Evolutionary conservation across 306 rosid genomes (phyloP), one percentile per base, ranked within the genome.

Genomic region (Calophaca sinica): DNA sequence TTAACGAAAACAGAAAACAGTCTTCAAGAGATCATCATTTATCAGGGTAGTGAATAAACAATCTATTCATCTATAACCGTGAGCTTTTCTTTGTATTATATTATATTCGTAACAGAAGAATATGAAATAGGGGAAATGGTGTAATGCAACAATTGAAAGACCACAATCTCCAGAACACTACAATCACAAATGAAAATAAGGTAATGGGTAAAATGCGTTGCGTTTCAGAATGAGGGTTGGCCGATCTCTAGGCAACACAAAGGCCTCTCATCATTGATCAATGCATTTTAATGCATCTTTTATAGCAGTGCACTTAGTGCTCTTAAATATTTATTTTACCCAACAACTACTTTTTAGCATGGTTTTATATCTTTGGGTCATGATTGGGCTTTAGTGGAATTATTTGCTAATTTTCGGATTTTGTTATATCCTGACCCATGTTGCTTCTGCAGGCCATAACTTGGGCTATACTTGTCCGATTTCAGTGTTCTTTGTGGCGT

Each of bases 91-190:
- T 42, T 69, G 35, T 73, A 64, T 38, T 5, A 45, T 10, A 58
- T 73, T 13, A 76, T 73, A 68, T 57, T 26, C 35, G 10, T 57
- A 28, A 41, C n/a, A 65, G 9, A 57, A 36, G 54, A 32, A 58
- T 65, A 5, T 26, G 45, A 50, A 63, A 44, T 10, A 36, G 26
- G 6, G 31, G 14, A 9, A 49, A 65, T 5, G 41, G 41, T 29
- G 71, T 38, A 42, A 48, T 51, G 29, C 64, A 59, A 59, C 20
- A 5, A 36, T 36, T 10, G 11, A 60, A 60, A 73, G 65, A 41
- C 20, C 5, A 65, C 20, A 63, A 29, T 36, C 35, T 73, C 15
- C 7, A 71, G 41, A 54, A 41, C 28, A 64, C 7, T 38, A 66
- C 55, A 54, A 55, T 54, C 15, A 64, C 42, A 49, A 35, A 45